Percentiles rank a stretch among this genome's conserved stretches.
These are phyloP conservation scores for Hanseniaspora uvarum DNA, from an alignment of 1,139 yeast genomes.

Conservation along the genomic window DNA sequence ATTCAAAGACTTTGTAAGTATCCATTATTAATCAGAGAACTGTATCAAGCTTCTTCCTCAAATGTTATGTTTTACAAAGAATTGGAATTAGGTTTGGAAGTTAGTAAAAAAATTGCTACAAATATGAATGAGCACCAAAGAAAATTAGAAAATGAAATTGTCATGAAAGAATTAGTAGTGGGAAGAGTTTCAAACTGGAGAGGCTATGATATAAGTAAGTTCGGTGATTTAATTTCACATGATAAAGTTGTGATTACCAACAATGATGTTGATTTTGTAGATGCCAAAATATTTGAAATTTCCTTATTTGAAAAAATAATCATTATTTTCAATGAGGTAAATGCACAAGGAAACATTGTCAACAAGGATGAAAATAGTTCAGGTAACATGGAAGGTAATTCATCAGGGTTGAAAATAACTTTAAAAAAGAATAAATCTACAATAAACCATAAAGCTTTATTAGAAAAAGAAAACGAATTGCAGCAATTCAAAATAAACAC, in stretches of 20 bases:
- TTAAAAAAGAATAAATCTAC: constrained; percentile 28
- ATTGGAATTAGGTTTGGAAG: constrained; percentile 55
- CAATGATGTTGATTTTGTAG: constrained; percentile 33
- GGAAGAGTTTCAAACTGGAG: constrained; percentile 84
- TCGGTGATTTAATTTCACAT: constrained; percentile 75
- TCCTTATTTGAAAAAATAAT: constrained; percentile 81
- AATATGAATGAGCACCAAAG: constrained; percentile 91
- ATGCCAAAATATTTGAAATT: constrained; percentile 75
- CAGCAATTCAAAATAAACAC: constrained; percentile 18
- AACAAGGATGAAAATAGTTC: neutral
- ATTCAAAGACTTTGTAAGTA: constrained; percentile 90
- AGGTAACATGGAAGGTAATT: constrained; percentile 7
- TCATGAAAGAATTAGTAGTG: constrained; percentile 49
- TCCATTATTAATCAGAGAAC: constrained; percentile 69
- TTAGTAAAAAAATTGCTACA: constrained; percentile 65
- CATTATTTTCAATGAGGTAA: constrained; percentile 56
- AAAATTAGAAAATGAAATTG: constrained; percentile 73
- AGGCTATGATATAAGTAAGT: constrained; percentile 72
- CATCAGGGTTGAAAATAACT: constrained; percentile 22
- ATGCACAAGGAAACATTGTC: constrained; percentile 20
- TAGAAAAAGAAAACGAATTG: neutral
- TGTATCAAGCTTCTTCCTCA: constrained; percentile 43
- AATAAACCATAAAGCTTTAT: constrained; percentile 17
- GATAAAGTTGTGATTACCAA: constrained; percentile 62
- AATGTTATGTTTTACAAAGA: constrained; percentile 54